Evolutionary conservation across 1,284 basidiomycete species (phyloP), one percentile per base, ranked within the genome.

Genomic region (Puccinia coronata): DNA sequence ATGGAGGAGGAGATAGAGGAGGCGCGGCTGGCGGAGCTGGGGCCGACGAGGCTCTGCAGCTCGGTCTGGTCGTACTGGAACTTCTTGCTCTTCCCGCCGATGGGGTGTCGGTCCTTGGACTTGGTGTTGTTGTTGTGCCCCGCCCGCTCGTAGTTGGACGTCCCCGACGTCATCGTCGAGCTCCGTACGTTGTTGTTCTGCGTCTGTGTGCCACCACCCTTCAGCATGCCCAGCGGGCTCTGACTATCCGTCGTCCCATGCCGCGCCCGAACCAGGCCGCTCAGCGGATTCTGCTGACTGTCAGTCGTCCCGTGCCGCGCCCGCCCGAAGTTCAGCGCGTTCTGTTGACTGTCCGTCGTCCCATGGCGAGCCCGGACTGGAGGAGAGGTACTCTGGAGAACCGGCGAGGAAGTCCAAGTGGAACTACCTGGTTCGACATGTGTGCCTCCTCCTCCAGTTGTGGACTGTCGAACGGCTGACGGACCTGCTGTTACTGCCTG

Each of bases 31-130:
- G 63, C 31, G 4, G 28, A 20, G 18, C 41, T 41, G 39, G 63
- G 36, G 16, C 63, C 39, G 39, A 67, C 63, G n/a, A 67, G 63
- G 20, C 63, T 67, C 18, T 67, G 39, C 5, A 67, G 39, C 25
- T 67, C 63, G 63, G 63, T 67, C 2, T 47, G 63, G 36, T 67
- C 63, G 18, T 67, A 67, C 36, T 67, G 28, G n/a, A 67, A 25
- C 41, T 47, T 67, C 63, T 67, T 57, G 9, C n/a, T 67, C 63
- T 67, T 67, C n/a, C 39, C 36, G 11, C 28, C 1, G 9, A 41
- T n/a, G n/a, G 18, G 63, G 39, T 41, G 39, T 1, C 63, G 63
- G 6, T 67, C 63, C 63, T 47, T 67, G 28, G 63, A 41, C 25
- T 67, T 41, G 43, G 41, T 34, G 25, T 31, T 41, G n/a, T n/a